Evolutionary conservation across 345 rosid species (phyloP), one percentile per base, ranked within the genome.

Genomic region (Syzygium jambos): DNA sequence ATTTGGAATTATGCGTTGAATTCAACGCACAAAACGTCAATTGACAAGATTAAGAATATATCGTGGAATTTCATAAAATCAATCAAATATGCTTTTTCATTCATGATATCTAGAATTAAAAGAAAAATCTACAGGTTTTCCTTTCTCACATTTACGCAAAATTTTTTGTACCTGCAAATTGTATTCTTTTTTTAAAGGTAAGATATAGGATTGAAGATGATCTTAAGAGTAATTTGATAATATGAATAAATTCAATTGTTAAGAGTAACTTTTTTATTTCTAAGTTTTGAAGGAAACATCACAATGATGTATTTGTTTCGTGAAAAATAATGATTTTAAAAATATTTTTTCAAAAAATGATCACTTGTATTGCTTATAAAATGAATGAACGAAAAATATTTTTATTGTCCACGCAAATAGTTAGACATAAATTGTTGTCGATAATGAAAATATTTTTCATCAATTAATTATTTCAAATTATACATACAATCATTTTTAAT

Each of bases 281-380:
- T 7, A 34, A 68, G 13, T 68, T 19, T 68, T 19, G 41, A 12
- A 68, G 22, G 46, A 68, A 34, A 34, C 34, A 13, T 34, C 2
- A 68, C 46, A 17, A 9, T 6, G 0, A 4, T 21, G 11, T 46
- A 2, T 68, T 68, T 34, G 13, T 68, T 34, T 68, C 0, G 1
- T 0, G 6, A 34, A 68, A 16, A 68, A 34, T 19, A 2, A 34
- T 9, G 5, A 3, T 16, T 29, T 30, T 0, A 4, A 29, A 65
- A 30, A 15, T 9, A 16, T 4, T 30, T 30, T 16, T 4, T 9
- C 4, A 9, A 68, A 68, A 55, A 30, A 16, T 68, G 22, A 30
- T 30, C 11, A 1, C 2, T 2, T 0, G 5, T 68, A 68, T 30
- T 3, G 1, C 23, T 30, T 30, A 30, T 1, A 68, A 17, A 16